Conservation (phyloP, 805 yeast species). For the Jamesozyma spencerorum region DNA sequence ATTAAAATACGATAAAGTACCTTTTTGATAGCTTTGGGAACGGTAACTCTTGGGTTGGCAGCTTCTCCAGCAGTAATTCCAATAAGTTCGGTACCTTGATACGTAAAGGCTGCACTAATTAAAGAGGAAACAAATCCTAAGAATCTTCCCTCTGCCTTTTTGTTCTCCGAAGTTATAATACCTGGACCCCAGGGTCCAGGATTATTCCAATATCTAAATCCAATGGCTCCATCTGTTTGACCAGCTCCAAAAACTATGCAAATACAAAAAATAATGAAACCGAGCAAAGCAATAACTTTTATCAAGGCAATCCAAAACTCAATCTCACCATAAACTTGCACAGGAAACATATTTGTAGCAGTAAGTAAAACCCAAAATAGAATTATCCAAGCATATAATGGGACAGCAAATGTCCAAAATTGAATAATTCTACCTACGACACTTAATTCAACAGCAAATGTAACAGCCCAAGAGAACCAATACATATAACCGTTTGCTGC, state of each 20-base stretch:
- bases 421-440: conserved; percentile 57
- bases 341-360: conserved; percentile 53
- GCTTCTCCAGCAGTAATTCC: conserved; percentile 74
- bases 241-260: conserved; percentile 74
- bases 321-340: conserved; percentile 60
- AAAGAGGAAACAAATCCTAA: conserved; percentile 63
- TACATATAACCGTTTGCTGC: conserved; percentile 65
- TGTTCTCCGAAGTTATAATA: conserved; percentile 38
- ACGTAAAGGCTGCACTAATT: conserved; percentile 69
- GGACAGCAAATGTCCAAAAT: conserved; percentile 63
- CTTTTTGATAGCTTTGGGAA: conserved; percentile 63
- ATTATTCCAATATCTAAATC: conserved; percentile 73
- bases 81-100: conserved; percentile 69
- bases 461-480: conserved; percentile 72
- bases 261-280: conserved; percentile 56
- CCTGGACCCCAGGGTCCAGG: conserved; percentile 74
- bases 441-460: conserved; percentile 65
- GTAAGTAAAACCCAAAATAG: conserved; percentile 54
- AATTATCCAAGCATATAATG: conserved; percentile 62
- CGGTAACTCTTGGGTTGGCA: conserved; percentile 56
- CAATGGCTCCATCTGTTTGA: conserved; percentile 56
- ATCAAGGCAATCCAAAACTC: conserved; percentile 67
- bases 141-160: conserved; percentile 47
- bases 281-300: conserved; percentile 59
- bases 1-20: conserved; percentile 56